These are phyloP conservation scores for Coelastrella sp. DNA, from an alignment of 139 green algal species.

Conservation along the genomic window DNA sequence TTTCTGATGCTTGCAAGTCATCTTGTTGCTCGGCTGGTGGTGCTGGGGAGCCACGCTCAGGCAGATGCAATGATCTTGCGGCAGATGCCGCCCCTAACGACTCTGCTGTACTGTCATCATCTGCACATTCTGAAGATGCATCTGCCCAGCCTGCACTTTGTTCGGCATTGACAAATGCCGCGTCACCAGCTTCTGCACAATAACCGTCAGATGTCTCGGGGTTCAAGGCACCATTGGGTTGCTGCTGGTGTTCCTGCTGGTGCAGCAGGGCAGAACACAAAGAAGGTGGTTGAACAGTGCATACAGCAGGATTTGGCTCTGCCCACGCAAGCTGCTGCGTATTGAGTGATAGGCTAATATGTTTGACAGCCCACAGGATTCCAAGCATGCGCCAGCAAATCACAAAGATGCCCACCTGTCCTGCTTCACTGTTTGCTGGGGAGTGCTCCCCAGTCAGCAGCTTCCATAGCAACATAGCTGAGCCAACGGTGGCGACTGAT, in stretches of 20 bases:
- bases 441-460: neutral
- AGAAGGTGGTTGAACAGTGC: no score
- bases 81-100: neutral
- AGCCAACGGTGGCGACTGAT: neutral
- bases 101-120: neutral
- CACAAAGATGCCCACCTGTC: neutral
- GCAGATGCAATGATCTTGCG: neutral
- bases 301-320: neutral
- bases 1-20: constrained; percentile 23
- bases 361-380: neutral
- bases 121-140: constrained; percentile 13
- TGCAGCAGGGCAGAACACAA: no score
- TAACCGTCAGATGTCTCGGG: neutral
- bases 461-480: constrained; percentile 30
- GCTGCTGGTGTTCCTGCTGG: no score
- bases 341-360: neutral
- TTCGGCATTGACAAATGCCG: neutral
- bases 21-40: neutral
- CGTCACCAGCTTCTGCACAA: neutral
- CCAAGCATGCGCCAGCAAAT: neutral
- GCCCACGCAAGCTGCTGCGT: neutral
- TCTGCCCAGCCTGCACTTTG: constrained; percentile 2
- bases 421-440: neutral
- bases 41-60: neutral
- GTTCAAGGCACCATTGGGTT: neutral